Evolutionary conservation across 2,329 filamentous ascomycete species (phyloP).

Genomic region (Conoideocrella luteorostrata): DNA sequence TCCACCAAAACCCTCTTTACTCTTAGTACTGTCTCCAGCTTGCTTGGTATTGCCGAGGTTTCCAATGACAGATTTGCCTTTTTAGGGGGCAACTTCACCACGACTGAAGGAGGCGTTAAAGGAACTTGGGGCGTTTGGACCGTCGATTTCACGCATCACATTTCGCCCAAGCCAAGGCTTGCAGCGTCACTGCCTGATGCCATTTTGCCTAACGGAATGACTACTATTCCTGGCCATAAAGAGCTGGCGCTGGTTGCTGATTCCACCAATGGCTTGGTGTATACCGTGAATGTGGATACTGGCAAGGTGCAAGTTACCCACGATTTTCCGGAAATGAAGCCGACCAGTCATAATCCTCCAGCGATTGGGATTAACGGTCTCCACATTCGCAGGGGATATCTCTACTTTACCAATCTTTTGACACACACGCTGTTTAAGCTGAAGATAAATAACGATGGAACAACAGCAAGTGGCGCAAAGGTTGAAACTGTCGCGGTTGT

Average conservation of each 20-base stretch:
- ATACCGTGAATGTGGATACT: conserved; percentile 18
- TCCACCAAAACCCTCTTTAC: conserved; percentile 1
- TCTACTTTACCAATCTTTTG: conserved; percentile 42
- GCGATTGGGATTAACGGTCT: conserved; percentile 26
- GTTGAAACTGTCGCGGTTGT: conserved; percentile 11
- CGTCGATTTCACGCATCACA: background rate
- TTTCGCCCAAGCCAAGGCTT: background rate
- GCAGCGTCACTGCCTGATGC: background rate
- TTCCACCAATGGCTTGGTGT: conserved; percentile 18
- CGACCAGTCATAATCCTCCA: conserved; percentile 32
- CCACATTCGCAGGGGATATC: conserved; percentile 35
- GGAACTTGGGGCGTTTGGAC: conserved; percentile 1
- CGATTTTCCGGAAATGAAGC: conserved; percentile 23
- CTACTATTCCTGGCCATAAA: background rate
- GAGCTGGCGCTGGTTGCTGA: conserved; percentile 12
- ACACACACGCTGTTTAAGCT: conserved; percentile 20
- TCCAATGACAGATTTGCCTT: conserved; percentile 3
- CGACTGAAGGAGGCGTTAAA: background rate
- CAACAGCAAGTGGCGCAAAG: background rate
- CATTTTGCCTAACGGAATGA: background rate
- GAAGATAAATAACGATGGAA: conserved; percentile 9
- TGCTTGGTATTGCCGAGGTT: conserved; percentile 9
- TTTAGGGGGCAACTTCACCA: conserved; percentile 4
- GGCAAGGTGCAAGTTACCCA: conserved; percentile 13
- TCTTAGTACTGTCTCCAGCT: background rate